These are phyloP conservation scores for Microbotryum lychnidis-dioicae DNA, from an alignment of 1,284 basidiomycete genomes.

Conservation along the genomic window DNA sequence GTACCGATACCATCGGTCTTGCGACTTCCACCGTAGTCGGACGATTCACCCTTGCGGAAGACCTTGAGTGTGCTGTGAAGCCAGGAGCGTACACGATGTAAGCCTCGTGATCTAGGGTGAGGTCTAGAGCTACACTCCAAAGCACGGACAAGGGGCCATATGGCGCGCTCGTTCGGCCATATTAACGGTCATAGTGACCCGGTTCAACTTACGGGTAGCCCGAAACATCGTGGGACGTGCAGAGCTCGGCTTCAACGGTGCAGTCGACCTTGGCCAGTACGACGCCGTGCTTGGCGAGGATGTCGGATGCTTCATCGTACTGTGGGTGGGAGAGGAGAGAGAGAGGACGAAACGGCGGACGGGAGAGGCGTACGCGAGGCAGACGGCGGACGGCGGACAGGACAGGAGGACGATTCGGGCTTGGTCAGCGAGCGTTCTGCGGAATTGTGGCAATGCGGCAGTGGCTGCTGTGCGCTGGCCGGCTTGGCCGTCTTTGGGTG, in stretches of 20 bases:
- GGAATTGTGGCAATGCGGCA: neutral
- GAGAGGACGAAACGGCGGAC: constrained; percentile 44
- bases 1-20: constrained; percentile 83
- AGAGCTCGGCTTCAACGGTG: constrained; percentile 69
- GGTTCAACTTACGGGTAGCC: constrained; percentile 74
- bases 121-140: neutral
- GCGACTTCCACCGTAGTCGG: constrained; percentile 78
- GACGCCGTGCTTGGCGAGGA: constrained; percentile 79
- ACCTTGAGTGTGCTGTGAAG: constrained; percentile 59
- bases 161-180: neutral
- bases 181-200: neutral
- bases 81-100: neutral
- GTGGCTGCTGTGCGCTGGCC: too few relatives aligned
- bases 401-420: neutral
- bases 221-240: constrained; percentile 70
- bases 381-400: neutral
- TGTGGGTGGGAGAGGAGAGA: constrained; percentile 55
- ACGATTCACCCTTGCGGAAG: constrained; percentile 72
- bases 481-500: too few relatives aligned
- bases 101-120: too few relatives aligned
- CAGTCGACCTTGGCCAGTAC: constrained; percentile 72
- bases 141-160: neutral
- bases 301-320: constrained; percentile 91
- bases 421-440: too few relatives aligned
- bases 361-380: neutral